Conservation (phyloP, 2,329 filamentous ascomycete species). For the Pseudogymnoascus sp. region DNA sequence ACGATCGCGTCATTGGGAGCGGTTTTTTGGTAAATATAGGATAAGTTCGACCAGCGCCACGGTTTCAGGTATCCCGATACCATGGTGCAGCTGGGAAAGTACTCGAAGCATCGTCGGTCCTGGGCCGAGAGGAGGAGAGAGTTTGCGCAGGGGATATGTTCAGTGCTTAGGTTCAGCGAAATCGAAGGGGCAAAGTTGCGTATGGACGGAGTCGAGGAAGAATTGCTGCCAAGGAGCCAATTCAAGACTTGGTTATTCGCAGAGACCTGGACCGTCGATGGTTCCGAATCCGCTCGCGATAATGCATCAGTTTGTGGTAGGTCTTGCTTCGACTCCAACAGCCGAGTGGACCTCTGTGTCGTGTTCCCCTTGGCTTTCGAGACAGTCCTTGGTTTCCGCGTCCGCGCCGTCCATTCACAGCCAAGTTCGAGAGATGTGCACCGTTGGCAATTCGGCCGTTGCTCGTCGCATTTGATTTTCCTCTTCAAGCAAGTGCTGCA, state of each 20-base stretch:
- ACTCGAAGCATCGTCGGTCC: slow-evolving; percentile 30
- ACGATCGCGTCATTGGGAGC: slow-evolving; percentile 30
- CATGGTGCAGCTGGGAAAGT: slow-evolving; percentile 30
- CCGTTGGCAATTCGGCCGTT: slow-evolving; percentile 27
- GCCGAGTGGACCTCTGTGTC: background rate
- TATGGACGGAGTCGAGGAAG: slow-evolving; percentile 15
- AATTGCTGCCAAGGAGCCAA: background rate
- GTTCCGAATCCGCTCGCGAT: background rate
- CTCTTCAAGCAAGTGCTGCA: slow-evolving; percentile 29
- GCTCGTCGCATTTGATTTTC: slow-evolving; percentile 11
- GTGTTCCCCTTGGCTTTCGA: background rate
- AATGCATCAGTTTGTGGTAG: background rate
- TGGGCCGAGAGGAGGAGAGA: slow-evolving; percentile 29
- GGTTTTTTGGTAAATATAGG: slow-evolving; percentile 31
- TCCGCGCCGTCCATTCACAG: background rate
- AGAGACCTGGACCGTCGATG: background rate
- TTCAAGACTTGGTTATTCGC: background rate
- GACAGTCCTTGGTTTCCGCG: background rate
- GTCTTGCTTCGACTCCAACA: background rate
- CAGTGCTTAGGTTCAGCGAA: slow-evolving; percentile 13
- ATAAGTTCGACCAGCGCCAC: slow-evolving; percentile 32
- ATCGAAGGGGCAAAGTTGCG: slow-evolving; percentile 21
- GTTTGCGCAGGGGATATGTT: slow-evolving; percentile 27
- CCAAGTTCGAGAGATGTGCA: slow-evolving; percentile 21
- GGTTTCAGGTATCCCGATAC: slow-evolving; percentile 32